These are phyloP conservation scores for Russula olivacea DNA, from an alignment of 768 basidiomycete genomes.

Conservation along the genomic window DNA sequence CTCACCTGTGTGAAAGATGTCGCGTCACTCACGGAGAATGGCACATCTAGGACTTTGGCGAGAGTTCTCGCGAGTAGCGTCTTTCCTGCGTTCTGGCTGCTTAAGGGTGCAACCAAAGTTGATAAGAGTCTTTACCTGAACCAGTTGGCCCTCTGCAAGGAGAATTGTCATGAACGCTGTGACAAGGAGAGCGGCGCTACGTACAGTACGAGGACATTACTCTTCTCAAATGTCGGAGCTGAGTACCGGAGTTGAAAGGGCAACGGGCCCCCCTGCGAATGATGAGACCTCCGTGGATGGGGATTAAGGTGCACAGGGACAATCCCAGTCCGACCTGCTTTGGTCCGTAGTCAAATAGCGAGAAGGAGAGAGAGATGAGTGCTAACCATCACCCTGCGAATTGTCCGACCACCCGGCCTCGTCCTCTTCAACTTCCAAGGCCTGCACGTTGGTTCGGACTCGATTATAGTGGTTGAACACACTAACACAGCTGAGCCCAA, in stretches of 20 bases:
- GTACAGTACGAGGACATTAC: conserved; percentile 89
- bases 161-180: background rate
- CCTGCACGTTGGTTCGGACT: conserved; percentile 61
- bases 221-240: conserved; percentile 79
- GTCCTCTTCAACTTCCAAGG: conserved; percentile 38
- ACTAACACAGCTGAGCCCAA: conserved; percentile 35
- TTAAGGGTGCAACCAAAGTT: conserved; percentile 8
- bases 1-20: conserved; percentile 87
- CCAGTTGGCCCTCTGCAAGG: conserved; percentile 70
- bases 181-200: conserved; percentile 29
- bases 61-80: conserved; percentile 86
- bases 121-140: conserved; percentile 48
- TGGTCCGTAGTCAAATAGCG: background rate
- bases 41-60: conserved; percentile 87
- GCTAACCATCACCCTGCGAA: conserved; percentile 31
- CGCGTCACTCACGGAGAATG: conserved; percentile 90
- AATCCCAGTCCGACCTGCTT: conserved; percentile 31
- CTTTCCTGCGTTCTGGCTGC: conserved; percentile 51
- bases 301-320: conserved; percentile 59
- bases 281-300: conserved; percentile 35
- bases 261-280: conserved; percentile 9
- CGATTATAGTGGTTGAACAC: conserved; percentile 96
- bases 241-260: conserved; percentile 40
- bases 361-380: background rate
- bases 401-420: conserved; percentile 30